Evolutionary conservation across 140 eudicot species (phyloP).

Genomic region (Stevia rebaudiana): DNA sequence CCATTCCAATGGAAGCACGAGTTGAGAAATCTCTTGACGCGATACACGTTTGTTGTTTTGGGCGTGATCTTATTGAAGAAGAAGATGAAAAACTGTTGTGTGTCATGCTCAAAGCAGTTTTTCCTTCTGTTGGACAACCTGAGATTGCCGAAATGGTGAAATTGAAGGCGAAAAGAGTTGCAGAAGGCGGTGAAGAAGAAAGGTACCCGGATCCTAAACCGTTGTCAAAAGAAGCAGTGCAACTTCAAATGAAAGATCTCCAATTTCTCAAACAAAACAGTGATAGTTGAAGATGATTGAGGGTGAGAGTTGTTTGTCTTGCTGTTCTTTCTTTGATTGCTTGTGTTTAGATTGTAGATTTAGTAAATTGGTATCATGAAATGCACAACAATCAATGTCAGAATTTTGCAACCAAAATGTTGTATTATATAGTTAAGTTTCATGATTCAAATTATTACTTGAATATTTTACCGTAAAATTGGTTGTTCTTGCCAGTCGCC

Average conservation of each 20-base stretch:
- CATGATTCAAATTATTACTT: too few species aligned
- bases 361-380: slow-evolving; percentile 18
- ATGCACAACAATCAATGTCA: slow-evolving; percentile 17
- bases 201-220: slow-evolving; percentile 51
- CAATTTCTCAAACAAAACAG: slow-evolving; percentile 64
- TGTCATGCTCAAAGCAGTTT: slow-evolving; percentile 66
- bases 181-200: slow-evolving; percentile 60
- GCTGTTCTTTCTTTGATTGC: background rate
- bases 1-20: slow-evolving; percentile 65
- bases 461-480: too few species aligned
- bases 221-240: slow-evolving; percentile 84
- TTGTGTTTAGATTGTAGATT: slow-evolving; percentile 6
- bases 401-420: slow-evolving; percentile 26
- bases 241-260: slow-evolving; percentile 85
- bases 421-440: too few species aligned
- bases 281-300: slow-evolving; percentile 14
- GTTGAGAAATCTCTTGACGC: slow-evolving; percentile 94
- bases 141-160: slow-evolving; percentile 48
- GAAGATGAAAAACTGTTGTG: slow-evolving; percentile 56
- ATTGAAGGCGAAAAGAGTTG: slow-evolving; percentile 53
- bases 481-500: too few species aligned
- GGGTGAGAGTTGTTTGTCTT: background rate
- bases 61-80: slow-evolving; percentile 62
- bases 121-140: slow-evolving; percentile 48
- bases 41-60: slow-evolving; percentile 76